Percentiles rank a stretch among this genome's conserved stretches.
Evolutionary conservation across 202 grass and related monocot species (phyloP).

Genomic region (Digitaria exilis): DNA sequence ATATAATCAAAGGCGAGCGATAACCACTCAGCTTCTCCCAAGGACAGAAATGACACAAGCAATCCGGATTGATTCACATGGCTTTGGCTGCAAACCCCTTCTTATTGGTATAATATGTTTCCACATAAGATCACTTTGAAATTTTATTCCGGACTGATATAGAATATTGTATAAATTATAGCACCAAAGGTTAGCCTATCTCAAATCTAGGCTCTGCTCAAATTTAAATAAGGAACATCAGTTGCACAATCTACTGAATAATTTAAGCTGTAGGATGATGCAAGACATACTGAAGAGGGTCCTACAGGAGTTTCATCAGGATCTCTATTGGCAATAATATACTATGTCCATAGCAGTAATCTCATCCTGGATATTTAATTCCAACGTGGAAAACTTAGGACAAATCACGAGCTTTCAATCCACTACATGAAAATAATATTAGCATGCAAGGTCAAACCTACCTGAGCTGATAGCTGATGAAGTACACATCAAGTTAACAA

Average conservation of each 20-base stretch:
- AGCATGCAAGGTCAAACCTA: slow-evolving; percentile 40
- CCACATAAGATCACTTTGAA: slow-evolving; percentile 16
- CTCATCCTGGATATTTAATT: slow-evolving; percentile 24
- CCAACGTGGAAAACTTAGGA: slow-evolving; percentile 35
- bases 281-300: slow-evolving; percentile 25
- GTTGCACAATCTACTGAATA: slow-evolving; percentile 26
- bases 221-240: slow-evolving; percentile 18
- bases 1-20: slow-evolving; percentile 27
- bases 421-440: slow-evolving; percentile 11
- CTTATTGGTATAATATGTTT: slow-evolving; percentile 13
- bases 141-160: slow-evolving; percentile 12
- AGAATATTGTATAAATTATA: slow-evolving; percentile 14
- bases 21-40: slow-evolving; percentile 13
- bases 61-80: slow-evolving; percentile 40
- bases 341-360: not conserved
- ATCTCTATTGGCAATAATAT: slow-evolving; percentile 32
- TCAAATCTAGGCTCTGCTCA: not conserved
- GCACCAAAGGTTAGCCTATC: slow-evolving; percentile 6
- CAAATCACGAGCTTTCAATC: slow-evolving; percentile 36
- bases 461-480: slow-evolving; percentile 18
- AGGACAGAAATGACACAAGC: slow-evolving; percentile 30
- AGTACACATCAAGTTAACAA: slow-evolving; percentile 15
- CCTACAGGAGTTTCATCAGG: slow-evolving; percentile 24
- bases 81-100: slow-evolving; percentile 10
- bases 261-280: slow-evolving; percentile 33